Evolutionary conservation across 192 early-diverging fungal species (phyloP).

Genomic region (Piromyces finnis): DNA sequence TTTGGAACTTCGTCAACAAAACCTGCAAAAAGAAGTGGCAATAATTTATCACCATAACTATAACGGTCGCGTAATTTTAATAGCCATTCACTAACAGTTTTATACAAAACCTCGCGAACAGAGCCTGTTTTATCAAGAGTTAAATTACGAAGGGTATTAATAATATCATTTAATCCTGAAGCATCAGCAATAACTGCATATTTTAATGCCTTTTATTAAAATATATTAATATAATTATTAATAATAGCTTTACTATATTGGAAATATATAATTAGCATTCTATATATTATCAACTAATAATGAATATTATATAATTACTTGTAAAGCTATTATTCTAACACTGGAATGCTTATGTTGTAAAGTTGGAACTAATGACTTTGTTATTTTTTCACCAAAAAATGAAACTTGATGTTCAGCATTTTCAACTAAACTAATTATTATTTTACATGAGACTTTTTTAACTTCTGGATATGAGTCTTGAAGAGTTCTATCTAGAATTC

Average conservation of each 20-base stretch:
- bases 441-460: slow-evolving; percentile 28
- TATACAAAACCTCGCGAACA: slow-evolving; percentile 25
- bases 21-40: slow-evolving; percentile 22
- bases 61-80: slow-evolving; percentile 22
- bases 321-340: slow-evolving; percentile 13
- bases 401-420: slow-evolving; percentile 5
- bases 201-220: slow-evolving; percentile 8
- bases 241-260: too few relatives aligned
- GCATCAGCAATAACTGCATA: slow-evolving; percentile 19
- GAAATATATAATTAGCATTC: too few relatives aligned
- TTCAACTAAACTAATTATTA: slow-evolving; percentile 10
- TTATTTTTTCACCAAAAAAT: slow-evolving; percentile 10
- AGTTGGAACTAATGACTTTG: slow-evolving; percentile 15
- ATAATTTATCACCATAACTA: slow-evolving; percentile 22
- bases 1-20: slow-evolving; percentile 21
- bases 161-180: slow-evolving; percentile 13
- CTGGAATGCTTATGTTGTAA: slow-evolving; percentile 27
- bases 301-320: slow-evolving; percentile 6
- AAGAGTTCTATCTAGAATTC: slow-evolving; percentile 14
- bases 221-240: too few relatives aligned
- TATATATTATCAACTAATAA: too few relatives aligned
- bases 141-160: slow-evolving; percentile 14
- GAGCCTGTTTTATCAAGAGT: slow-evolving; percentile 19
- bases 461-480: slow-evolving; percentile 31
- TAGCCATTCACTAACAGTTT: slow-evolving; percentile 15